Percentiles rank a stretch among this genome's conserved stretches.
Conservation (phyloP, 2,329 filamentous ascomycete genomes). For the Microascus cirrosus region DNA sequence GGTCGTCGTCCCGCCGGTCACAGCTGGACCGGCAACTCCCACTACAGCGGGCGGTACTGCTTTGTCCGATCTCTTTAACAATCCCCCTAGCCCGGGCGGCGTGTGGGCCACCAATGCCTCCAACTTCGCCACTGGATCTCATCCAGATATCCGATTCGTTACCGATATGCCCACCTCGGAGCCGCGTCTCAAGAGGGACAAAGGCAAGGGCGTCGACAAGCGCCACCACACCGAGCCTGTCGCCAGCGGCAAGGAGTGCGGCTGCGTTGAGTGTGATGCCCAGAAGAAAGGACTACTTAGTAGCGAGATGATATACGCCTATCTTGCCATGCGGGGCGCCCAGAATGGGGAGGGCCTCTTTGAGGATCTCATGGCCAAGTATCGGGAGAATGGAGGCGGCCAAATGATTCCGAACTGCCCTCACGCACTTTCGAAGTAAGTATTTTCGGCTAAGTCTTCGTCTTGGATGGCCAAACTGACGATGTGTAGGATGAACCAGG, state of each 20-base stretch:
- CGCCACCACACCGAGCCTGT: background rate
- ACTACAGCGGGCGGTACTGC: background rate
- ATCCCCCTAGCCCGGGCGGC: background rate
- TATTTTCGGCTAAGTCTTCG: background rate
- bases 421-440: background rate
- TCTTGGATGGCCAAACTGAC: background rate
- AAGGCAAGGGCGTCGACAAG: background rate
- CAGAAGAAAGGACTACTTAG: slow-evolving; percentile 12
- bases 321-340: slow-evolving; percentile 20
- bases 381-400: background rate
- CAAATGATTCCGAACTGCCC: background rate
- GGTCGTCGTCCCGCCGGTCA: too few relatives aligned
- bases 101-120: background rate
- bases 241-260: background rate
- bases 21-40: background rate
- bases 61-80: background rate
- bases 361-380: background rate
- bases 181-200: background rate
- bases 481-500: background rate
- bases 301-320: slow-evolving; percentile 17
- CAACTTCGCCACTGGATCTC: background rate
- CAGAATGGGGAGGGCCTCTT: background rate
- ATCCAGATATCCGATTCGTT: background rate
- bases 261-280: slow-evolving; percentile 3
- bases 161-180: background rate